These are phyloP conservation scores for Fusarium albosuccineum DNA, from an alignment of 2,329 filamentous ascomycete species.

Conservation along the genomic window DNA sequence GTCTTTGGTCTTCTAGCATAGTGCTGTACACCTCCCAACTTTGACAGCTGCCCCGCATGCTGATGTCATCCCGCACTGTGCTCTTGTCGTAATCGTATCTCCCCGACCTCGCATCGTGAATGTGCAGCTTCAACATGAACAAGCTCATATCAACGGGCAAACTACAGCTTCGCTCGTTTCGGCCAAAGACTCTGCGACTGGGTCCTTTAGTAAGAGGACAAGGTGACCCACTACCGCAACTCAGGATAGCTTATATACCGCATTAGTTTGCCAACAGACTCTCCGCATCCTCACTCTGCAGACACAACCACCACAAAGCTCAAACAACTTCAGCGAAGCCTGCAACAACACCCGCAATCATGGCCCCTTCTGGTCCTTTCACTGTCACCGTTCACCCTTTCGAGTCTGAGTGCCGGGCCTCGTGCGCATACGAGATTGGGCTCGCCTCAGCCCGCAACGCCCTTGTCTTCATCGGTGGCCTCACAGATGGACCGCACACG, in stretches of 20 bases:
- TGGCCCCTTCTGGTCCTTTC: conserved; percentile 53
- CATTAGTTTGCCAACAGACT: conserved; percentile 6
- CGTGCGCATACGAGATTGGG: conserved; percentile 64
- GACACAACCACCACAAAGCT: conserved; percentile 7
- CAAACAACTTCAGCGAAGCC: background rate
- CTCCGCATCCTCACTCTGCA: conserved; percentile 1
- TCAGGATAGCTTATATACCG: conserved; percentile 26
- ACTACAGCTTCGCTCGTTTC: background rate
- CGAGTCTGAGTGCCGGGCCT: conserved; percentile 54
- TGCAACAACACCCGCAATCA: conserved; percentile 22
- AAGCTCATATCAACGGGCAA: conserved; percentile 4
- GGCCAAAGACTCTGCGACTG: background rate
- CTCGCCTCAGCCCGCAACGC: conserved; percentile 63
- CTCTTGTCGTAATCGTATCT: conserved; percentile 2
- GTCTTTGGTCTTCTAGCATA: background rate
- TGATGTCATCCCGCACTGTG: conserved; percentile 32
- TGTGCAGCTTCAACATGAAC: background rate
- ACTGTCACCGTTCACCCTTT: conserved; percentile 62
- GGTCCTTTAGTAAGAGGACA: conserved; percentile 6
- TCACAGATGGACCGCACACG: conserved; percentile 77
- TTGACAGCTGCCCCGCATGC: background rate
- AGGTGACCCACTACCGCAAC: background rate
- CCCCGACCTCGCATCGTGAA: conserved; percentile 8
- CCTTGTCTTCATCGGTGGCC: conserved; percentile 77
- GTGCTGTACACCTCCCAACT: background rate